Evolutionary conservation across 164 flowering plant species (phyloP).

Genomic region (Piper betle): DNA sequence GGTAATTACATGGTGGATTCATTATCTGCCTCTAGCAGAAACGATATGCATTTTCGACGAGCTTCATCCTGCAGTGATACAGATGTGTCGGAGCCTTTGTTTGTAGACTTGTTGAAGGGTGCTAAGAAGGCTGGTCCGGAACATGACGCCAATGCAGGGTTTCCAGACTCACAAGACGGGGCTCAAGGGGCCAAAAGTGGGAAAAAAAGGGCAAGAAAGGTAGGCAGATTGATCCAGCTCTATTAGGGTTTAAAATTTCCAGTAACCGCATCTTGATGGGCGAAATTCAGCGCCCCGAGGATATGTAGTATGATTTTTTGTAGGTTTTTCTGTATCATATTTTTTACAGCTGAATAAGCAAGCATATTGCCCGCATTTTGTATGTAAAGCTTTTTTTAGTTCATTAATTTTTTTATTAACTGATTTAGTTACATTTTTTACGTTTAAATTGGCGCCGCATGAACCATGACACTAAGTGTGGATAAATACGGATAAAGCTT

Average conservation of each 20-base stretch:
- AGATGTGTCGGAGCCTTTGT: conserved; percentile 53
- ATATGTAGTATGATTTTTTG: conserved; percentile 11
- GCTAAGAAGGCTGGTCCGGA: conserved; percentile 29
- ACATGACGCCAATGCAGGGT: conserved; percentile 12
- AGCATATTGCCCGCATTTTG: too few relatives aligned
- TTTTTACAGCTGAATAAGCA: too few relatives aligned
- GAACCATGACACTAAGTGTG: too few relatives aligned
- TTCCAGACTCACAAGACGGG: conserved; percentile 28
- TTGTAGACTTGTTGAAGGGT: conserved; percentile 71
- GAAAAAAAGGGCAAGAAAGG: conserved; percentile 83
- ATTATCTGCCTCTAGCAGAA: conserved; percentile 21
- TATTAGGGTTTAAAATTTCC: conserved; percentile 73
- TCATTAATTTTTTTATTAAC: too few relatives aligned
- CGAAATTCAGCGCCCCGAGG: conserved; percentile 61
- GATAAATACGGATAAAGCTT: too few relatives aligned
- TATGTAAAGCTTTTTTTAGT: too few relatives aligned
- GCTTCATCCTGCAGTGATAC: conserved; percentile 39
- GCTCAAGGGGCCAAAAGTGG: conserved; percentile 28
- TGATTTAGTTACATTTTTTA: too few relatives aligned
- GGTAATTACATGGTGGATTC: conserved; percentile 11
- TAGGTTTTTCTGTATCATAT: neutral
- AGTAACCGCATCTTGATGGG: conserved; percentile 83
- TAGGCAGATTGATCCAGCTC: conserved; percentile 67
- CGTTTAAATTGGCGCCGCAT: too few relatives aligned
- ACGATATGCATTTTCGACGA: conserved; percentile 40